Evolutionary conservation across 148 eudicot genomes (phyloP).

Genomic region (Suaeda aralocaspica): DNA sequence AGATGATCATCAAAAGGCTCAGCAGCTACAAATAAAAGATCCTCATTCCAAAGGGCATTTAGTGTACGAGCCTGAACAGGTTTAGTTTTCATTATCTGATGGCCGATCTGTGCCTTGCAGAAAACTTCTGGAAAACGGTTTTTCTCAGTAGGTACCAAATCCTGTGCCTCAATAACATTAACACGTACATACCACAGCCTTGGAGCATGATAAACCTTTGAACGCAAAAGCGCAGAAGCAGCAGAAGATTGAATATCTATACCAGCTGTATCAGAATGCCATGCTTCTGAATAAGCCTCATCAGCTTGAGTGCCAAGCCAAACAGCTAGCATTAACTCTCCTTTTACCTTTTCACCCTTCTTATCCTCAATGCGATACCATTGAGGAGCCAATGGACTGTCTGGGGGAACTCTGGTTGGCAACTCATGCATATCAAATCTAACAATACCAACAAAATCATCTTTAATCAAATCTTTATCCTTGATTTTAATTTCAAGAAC

Average conservation of each 20-base stretch:
- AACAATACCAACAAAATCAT: conserved; percentile 80
- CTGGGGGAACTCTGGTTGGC: conserved; percentile 90
- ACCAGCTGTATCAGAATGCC: conserved; percentile 94
- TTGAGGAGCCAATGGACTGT: conserved; percentile 92
- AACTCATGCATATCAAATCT: conserved; percentile 85
- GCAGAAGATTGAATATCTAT: conserved; percentile 69
- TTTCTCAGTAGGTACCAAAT: conserved; percentile 73
- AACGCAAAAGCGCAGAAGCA: conserved; percentile 63
- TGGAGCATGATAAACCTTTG: conserved; percentile 92
- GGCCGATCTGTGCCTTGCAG: conserved; percentile 88
- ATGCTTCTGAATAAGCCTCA: conserved; percentile 87
- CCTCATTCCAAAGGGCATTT: conserved; percentile 90
- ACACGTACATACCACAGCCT: conserved; percentile 93
- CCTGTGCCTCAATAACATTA: conserved; percentile 93
- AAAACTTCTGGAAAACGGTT: conserved; percentile 85
- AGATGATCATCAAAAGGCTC: conserved; percentile 97
- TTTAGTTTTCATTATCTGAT: conserved; percentile 75
- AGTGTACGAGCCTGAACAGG: conserved; percentile 66
- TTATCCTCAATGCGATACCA: conserved; percentile 94
- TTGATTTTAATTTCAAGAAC: conserved; percentile 76
- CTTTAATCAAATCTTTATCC: conserved; percentile 84
- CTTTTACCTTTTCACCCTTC: conserved; percentile 71
- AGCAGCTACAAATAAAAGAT: conserved; percentile 82
- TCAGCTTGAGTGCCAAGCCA: conserved; percentile 99
- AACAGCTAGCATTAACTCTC: conserved; percentile 92